Evolutionary conservation across 176 grass and related monocot species (phyloP).

Genomic region (Cymbopogon citratus): DNA sequence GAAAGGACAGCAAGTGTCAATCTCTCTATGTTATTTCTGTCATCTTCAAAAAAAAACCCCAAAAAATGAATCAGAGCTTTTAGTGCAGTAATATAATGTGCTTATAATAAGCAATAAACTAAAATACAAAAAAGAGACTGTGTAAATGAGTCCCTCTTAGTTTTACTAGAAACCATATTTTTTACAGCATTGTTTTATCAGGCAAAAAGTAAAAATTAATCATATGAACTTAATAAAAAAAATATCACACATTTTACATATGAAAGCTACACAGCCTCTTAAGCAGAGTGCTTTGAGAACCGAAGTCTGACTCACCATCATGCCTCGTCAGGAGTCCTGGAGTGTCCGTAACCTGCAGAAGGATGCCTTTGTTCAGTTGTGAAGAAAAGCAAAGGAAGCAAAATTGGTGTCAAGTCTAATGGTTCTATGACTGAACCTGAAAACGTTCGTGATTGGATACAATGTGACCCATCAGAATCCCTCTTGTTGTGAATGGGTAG

Average conservation of each 20-base stretch:
- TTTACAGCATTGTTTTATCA: background rate
- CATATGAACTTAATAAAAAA: background rate
- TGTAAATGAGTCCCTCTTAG: background rate
- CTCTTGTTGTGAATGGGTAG: constrained; percentile 98
- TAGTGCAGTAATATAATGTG: background rate
- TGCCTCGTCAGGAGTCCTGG: constrained; percentile 86
- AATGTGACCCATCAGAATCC: constrained; percentile 96
- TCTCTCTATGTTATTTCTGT: constrained; percentile 94
- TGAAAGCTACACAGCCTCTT: background rate
- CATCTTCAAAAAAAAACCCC: constrained; percentile 38
- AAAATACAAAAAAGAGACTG: background rate
- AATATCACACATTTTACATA: background rate
- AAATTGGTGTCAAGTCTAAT: background rate
- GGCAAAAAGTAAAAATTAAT: background rate
- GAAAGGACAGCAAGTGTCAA: constrained; percentile 82
- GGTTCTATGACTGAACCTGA: constrained; percentile 44
- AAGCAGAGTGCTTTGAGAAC: background rate
- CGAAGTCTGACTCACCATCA: constrained; percentile 46
- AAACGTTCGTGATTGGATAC: constrained; percentile 84
- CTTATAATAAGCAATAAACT: background rate
- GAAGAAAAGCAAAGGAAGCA: background rate
- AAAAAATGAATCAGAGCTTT: background rate
- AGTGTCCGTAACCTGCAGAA: constrained; percentile 89
- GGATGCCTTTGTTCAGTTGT: constrained; percentile 6
- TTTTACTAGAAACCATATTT: background rate